A percentile compares a stretch with the other conserved stretches of the same genome.
These are phyloP conservation scores for Dothistroma pini DNA, from an alignment of 2,329 filamentous ascomycete genomes.

Conservation along the genomic window DNA sequence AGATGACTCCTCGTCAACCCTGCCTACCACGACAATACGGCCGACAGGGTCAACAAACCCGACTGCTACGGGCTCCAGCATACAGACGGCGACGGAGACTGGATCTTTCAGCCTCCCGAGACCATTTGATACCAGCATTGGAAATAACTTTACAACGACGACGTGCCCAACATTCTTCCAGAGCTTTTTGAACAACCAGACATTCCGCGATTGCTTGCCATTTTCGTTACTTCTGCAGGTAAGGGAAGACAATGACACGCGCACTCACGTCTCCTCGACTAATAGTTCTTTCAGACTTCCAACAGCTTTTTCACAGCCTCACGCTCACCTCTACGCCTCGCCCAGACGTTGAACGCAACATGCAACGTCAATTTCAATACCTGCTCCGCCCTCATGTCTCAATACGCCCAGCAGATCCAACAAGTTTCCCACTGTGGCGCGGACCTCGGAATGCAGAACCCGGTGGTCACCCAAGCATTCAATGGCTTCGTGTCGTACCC, in stretches of 20 bases:
- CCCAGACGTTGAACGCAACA: slow-evolving; percentile 72
- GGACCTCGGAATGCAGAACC: slow-evolving; percentile 66
- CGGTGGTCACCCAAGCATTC: slow-evolving; percentile 69
- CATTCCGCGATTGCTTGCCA: slow-evolving; percentile 72
- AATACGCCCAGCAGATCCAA: slow-evolving; percentile 64
- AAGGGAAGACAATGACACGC: slow-evolving; percentile 32
- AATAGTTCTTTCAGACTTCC: slow-evolving; percentile 59
- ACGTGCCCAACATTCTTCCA: slow-evolving; percentile 66
- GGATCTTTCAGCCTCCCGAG: slow-evolving; percentile 33
- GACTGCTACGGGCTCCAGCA: slow-evolving; percentile 14
- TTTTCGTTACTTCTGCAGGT: slow-evolving; percentile 80
- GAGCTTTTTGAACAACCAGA: slow-evolving; percentile 60
- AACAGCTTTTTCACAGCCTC: slow-evolving; percentile 77
- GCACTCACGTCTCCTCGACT: background rate
- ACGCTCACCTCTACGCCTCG: slow-evolving; percentile 67
- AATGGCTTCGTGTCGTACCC: slow-evolving; percentile 73
- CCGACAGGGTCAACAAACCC: slow-evolving; percentile 16
- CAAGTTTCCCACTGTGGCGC: slow-evolving; percentile 61
- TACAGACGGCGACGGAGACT: slow-evolving; percentile 23
- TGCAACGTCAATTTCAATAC: slow-evolving; percentile 64
- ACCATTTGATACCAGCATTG: slow-evolving; percentile 48
- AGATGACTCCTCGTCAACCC: slow-evolving; percentile 15
- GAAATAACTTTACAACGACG: slow-evolving; percentile 50
- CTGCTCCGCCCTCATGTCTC: slow-evolving; percentile 64
- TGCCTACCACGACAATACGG: slow-evolving; percentile 15